phyloP scores from a whole-genome alignment of 2,329 filamentous ascomycete species.

The Graphilbum ipis-grandicollis region DNA sequence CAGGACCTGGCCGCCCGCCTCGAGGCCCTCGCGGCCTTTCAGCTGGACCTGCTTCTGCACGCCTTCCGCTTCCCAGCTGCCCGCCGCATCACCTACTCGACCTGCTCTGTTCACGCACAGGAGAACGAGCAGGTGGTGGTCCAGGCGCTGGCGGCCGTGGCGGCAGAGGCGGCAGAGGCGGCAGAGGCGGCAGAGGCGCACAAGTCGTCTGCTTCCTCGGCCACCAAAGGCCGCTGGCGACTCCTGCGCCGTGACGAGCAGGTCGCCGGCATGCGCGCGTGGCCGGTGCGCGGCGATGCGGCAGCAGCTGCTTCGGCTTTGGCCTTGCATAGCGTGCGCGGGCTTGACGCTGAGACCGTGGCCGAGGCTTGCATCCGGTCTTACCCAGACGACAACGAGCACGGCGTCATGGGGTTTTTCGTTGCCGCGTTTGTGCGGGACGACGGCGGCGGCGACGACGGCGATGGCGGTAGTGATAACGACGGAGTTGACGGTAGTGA shows the following conservation, averaged over 20 bases:
- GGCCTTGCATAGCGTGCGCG: too few species aligned
- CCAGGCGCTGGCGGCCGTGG: constrained; percentile 47
- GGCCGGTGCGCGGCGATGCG: constrained; percentile 47
- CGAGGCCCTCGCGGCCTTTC: constrained; percentile 60
- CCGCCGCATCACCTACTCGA: constrained; percentile 71
- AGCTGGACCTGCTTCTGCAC: constrained; percentile 66
- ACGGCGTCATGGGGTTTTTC: constrained; percentile 90
- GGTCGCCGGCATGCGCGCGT: constrained; percentile 55
- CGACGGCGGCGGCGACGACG: not conserved
- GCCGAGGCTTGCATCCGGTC: constrained; percentile 68
- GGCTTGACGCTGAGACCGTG: constrained; percentile 18
- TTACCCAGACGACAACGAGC: constrained; percentile 54
- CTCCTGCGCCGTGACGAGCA: constrained; percentile 58
- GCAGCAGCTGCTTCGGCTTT: too few species aligned
- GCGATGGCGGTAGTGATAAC: constrained; percentile 1
- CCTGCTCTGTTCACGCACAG: constrained; percentile 71
- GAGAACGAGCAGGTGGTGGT: constrained; percentile 83
- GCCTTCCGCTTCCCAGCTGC: constrained; percentile 69
- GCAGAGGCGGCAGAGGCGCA: too few species aligned
- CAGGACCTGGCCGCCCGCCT: constrained; percentile 45
- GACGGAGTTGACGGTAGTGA: not conserved
- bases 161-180: too few species aligned
- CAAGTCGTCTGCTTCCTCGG: too few species aligned
- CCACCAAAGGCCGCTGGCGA: constrained; percentile 49
- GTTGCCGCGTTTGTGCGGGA: constrained; percentile 70